Evolutionary conservation across 2,329 filamentous ascomycete genomes (phyloP), one percentile per base, ranked within the genome.

Genomic region (Claviceps pazoutovae): DNA sequence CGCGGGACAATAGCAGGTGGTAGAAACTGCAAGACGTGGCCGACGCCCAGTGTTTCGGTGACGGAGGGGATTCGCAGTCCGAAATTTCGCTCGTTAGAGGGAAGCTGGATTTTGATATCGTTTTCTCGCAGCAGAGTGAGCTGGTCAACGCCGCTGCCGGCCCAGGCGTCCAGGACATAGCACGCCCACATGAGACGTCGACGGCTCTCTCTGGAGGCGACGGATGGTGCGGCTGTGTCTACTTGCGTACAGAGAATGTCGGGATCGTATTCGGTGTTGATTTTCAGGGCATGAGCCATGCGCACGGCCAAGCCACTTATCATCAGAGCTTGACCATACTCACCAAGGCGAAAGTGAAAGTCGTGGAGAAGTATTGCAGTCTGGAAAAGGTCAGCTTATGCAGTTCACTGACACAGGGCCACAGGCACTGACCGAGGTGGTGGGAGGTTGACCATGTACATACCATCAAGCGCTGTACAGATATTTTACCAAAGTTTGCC

Each of bases 141-240:
- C 52, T 69, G 67, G 50, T 70, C 67, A 38, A 65, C 62, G 45
- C 67, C 67, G 48, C 64, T 68, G 21, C 67, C 66, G 1, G 67
- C 66, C 66, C 67, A 69, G 2, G 67, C 66, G 53, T 70, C 68
- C 17, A 70, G 60, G 14, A 69, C 66, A 48, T 70, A 70, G 54
- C 67, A 70, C 9, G 68, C 67, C 68, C 68, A 70, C 68, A 70
- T 70, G 8, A 70, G 62, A 13, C 68, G 64, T 13, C 68, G 58
- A 1, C 67, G 65, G 21, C 66, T 66, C 53, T 70, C 68, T 19
- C 67, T 61, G 44, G 67, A 61, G 5, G 68, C 66, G 0, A 68
- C 64, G 0, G 67, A 68, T 0, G 66, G 66, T 1, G 61, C 58
- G 1, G 55, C 56, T 2, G 60, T 57, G 41, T 62, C 60, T 42